Conservation (phyloP, 2,329 filamentous ascomycete genomes). For the Fusarium nanum region DNA sequence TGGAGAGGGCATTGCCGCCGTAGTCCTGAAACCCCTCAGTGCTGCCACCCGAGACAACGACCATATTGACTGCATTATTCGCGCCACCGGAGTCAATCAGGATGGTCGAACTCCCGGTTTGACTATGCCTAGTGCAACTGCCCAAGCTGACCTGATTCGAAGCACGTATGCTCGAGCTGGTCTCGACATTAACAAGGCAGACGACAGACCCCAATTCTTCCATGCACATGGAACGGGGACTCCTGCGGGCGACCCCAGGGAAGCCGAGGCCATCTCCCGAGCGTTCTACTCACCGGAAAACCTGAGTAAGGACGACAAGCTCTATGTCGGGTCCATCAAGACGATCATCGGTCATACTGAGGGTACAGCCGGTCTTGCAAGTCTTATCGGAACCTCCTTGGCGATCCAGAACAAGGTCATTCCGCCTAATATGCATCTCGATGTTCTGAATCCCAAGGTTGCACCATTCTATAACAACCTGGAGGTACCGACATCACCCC, state of each 20-base stretch:
- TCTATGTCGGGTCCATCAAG: constrained; percentile 16
- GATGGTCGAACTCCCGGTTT: background rate
- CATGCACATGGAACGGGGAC: constrained; percentile 32
- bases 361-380: constrained; percentile 7
- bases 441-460: background rate
- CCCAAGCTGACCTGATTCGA: constrained; percentile 2
- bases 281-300: background rate
- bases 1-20: background rate
- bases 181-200: background rate
- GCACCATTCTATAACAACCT: background rate
- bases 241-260: constrained; percentile 20
- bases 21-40: background rate
- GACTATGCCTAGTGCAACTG: background rate
- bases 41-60: background rate
- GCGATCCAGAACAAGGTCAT: background rate
- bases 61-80: background rate
- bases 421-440: background rate
- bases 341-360: constrained; percentile 24
- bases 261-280: constrained; percentile 18
- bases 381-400: background rate
- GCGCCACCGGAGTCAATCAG: background rate
- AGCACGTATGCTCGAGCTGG: background rate
- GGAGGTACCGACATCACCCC: background rate
- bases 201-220: constrained; percentile 1
- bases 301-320: background rate